Evolutionary conservation across 1,284 basidiomycete genomes (phyloP).

Genomic region (Fomes fomentarius): DNA sequence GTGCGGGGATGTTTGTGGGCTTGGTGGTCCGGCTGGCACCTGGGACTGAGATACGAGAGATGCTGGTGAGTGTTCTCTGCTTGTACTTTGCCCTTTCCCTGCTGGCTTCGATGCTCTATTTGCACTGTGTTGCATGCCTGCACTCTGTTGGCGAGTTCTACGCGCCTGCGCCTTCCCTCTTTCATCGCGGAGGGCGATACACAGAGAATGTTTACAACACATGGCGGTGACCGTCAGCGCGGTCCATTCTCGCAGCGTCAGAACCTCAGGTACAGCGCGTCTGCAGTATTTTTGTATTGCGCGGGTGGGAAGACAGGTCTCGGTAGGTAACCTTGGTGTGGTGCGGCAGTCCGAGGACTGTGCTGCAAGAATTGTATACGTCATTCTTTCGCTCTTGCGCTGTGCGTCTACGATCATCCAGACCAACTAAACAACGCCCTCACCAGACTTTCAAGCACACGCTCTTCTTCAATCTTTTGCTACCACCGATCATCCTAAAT

Average conservation of each 20-base stretch:
- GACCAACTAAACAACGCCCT: background rate
- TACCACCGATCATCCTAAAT: conserved; percentile 98
- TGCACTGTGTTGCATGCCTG: too few species aligned
- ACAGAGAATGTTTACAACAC: too few species aligned
- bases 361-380: too few species aligned
- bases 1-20: conserved; percentile 96
- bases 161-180: too few species aligned
- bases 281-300: background rate
- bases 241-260: background rate
- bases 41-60: conserved; percentile 93
- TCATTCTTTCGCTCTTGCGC: too few species aligned
- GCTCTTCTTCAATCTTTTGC: conserved; percentile 95
- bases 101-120: background rate
- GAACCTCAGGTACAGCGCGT: background rate
- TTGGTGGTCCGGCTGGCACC: conserved; percentile 89
- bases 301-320: too few species aligned
- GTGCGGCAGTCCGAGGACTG: too few species aligned
- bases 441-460: conserved; percentile 96
- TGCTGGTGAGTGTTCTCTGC: conserved; percentile 76
- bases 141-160: too few species aligned
- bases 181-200: too few species aligned
- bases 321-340: too few species aligned
- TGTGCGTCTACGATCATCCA: background rate
- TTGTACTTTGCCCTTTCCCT: background rate
- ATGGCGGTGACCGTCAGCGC: too few species aligned